Conservation (phyloP, 768 basidiomycete genomes). For the Amanita phalloides region DNA sequence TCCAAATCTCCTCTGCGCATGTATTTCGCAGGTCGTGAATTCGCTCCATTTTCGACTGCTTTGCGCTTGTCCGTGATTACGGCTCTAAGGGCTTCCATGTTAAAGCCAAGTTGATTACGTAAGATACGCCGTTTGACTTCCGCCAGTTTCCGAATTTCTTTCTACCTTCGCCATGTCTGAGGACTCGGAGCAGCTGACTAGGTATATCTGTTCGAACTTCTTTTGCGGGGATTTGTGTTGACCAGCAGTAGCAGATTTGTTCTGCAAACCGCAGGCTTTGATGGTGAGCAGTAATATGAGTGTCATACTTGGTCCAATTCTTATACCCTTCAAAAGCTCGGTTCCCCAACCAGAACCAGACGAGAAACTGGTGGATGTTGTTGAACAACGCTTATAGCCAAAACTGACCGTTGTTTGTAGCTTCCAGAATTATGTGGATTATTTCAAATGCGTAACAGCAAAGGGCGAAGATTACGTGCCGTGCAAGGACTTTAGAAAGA, state of each 20-base stretch:
- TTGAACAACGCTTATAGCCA: background rate
- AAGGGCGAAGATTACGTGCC: slow-evolving; percentile 98
- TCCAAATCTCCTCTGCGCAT: slow-evolving; percentile 89
- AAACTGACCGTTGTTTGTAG: slow-evolving; percentile 22
- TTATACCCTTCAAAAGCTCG: slow-evolving; percentile 41
- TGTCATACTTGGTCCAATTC: background rate
- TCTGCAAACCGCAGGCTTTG: slow-evolving; percentile 93
- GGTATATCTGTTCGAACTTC: slow-evolving; percentile 23
- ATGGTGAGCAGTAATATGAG: slow-evolving; percentile 35
- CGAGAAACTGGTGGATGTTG: slow-evolving; percentile 75
- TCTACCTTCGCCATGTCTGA: slow-evolving; percentile 45
- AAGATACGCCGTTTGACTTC: slow-evolving; percentile 16
- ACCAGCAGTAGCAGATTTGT: slow-evolving; percentile 57
- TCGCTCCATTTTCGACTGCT: slow-evolving; percentile 36
- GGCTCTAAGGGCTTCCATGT: slow-evolving; percentile 86
- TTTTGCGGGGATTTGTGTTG: slow-evolving; percentile 1
- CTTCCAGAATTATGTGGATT: slow-evolving; percentile 96
- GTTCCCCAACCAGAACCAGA: slow-evolving; percentile 90
- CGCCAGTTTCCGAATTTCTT: slow-evolving; percentile 28
- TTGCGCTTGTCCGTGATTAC: slow-evolving; percentile 88
- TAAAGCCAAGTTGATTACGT: background rate
- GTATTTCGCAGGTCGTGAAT: slow-evolving; percentile 63
- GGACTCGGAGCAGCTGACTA: slow-evolving; percentile 34
- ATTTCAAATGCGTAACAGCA: slow-evolving; percentile 94
- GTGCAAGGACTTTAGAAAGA: slow-evolving; percentile 96